Evolutionary conservation across 371 early-diverging fungal species (phyloP).

Genomic region (Zychaea mexicana): DNA sequence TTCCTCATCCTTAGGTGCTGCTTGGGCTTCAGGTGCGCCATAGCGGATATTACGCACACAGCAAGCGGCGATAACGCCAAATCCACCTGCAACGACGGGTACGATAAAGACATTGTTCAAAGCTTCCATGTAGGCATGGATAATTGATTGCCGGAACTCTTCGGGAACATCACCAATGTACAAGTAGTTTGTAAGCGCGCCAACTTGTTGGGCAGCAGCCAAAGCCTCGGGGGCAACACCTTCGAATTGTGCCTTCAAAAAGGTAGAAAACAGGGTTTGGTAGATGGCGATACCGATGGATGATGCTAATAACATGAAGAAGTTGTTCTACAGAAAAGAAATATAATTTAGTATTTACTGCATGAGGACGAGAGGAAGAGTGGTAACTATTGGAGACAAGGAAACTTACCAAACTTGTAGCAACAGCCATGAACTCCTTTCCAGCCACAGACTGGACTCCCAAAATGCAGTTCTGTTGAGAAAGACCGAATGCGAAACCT

Average conservation of each 20-base stretch:
- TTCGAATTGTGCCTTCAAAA: slow-evolving; percentile 24
- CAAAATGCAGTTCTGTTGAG: slow-evolving; percentile 64
- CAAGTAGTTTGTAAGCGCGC: slow-evolving; percentile 38
- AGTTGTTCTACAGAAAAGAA: slow-evolving; percentile 21
- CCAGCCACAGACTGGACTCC: slow-evolving; percentile 58
- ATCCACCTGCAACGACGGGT: slow-evolving; percentile 56
- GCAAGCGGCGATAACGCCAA: slow-evolving; percentile 54
- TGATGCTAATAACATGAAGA: slow-evolving; percentile 45
- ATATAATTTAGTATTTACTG: no score
- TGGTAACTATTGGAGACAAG: neutral
- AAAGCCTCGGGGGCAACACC: slow-evolving; percentile 21
- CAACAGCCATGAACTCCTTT: slow-evolving; percentile 61
- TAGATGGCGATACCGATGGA: slow-evolving; percentile 48
- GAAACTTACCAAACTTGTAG: slow-evolving; percentile 51
- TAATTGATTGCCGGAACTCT: slow-evolving; percentile 40
- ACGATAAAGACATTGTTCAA: slow-evolving; percentile 62
- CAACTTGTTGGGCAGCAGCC: slow-evolving; percentile 25
- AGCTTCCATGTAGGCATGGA: slow-evolving; percentile 61
- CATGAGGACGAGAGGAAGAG: no score
- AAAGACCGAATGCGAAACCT: slow-evolving; percentile 60
- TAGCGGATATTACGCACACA: slow-evolving; percentile 42
- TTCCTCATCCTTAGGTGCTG: neutral
- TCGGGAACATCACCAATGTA: slow-evolving; percentile 33
- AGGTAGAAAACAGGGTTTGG: slow-evolving; percentile 28
- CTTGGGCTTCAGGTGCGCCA: slow-evolving; percentile 13